Evolutionary conservation across 2,329 filamentous ascomycete genomes (phyloP).

Genomic region (Hymenotorrendiella dingleyae): DNA sequence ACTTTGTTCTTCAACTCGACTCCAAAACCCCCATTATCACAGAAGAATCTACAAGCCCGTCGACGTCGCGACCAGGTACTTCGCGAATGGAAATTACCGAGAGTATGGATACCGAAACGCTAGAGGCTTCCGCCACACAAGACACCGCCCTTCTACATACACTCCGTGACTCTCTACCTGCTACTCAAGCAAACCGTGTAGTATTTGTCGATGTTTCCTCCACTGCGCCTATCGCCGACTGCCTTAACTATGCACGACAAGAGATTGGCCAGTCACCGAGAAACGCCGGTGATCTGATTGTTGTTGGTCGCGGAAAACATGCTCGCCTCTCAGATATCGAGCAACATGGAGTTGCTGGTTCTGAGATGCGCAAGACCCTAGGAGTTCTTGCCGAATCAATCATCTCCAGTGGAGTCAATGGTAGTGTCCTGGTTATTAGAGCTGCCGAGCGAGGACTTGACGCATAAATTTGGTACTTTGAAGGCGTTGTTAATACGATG

Average conservation of each 20-base stretch:
- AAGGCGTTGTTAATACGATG: neutral
- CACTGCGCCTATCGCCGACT: conserved; percentile 33
- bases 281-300: conserved; percentile 66
- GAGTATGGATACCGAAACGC: conserved; percentile 19
- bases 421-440: conserved; percentile 66
- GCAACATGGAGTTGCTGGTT: conserved; percentile 20
- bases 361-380: conserved; percentile 45
- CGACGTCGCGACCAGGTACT: conserved; percentile 3
- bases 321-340: conserved; percentile 17
- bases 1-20: conserved; percentile 38
- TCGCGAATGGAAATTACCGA: conserved; percentile 17
- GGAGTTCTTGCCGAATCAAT: conserved; percentile 56
- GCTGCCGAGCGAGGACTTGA: conserved; percentile 35
- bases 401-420: conserved; percentile 52
- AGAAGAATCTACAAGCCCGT: neutral
- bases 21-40: conserved; percentile 16
- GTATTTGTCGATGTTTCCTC: conserved; percentile 49
- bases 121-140: conserved; percentile 21
- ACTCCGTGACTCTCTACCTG: conserved; percentile 49
- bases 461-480: neutral
- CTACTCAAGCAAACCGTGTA: conserved; percentile 46
- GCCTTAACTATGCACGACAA: conserved; percentile 46
- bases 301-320: conserved; percentile 48
- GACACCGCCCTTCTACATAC: conserved; percentile 48
- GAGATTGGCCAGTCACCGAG: conserved; percentile 55